Percentiles rank a stretch among this genome's conserved stretches.
phyloP scores from a whole-genome alignment of 2,329 filamentous ascomycete genomes.

The Paecilomyces formosus region DNA sequence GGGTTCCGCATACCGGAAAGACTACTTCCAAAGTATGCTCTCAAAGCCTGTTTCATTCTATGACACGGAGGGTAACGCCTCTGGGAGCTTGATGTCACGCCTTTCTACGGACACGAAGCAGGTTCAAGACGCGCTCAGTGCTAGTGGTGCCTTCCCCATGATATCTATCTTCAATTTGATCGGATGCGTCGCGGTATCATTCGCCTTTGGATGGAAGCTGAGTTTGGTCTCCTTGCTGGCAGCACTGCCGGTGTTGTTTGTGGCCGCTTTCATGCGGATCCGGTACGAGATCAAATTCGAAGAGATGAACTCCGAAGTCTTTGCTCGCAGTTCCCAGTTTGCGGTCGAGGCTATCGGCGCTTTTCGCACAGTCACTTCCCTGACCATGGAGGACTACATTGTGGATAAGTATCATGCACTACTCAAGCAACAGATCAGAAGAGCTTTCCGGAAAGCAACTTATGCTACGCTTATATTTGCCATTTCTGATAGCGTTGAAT shows the following conservation, averaged over 20 bases:
- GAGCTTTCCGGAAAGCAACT: conserved; percentile 55
- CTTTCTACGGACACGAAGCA: conserved; percentile 44
- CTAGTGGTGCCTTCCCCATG: conserved; percentile 44
- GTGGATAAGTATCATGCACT: conserved; percentile 53
- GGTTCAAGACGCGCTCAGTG: conserved; percentile 43
- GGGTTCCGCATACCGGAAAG: conserved; percentile 30
- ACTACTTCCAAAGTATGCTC: conserved; percentile 41
- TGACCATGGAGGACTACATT: conserved; percentile 64
- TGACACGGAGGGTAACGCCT: conserved; percentile 40
- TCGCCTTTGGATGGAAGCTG: conserved; percentile 70
- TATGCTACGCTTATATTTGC: conserved; percentile 60
- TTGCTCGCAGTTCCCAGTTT: conserved; percentile 65
- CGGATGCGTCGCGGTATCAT: conserved; percentile 60
- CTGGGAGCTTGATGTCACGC: conserved; percentile 41
- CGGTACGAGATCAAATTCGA: conserved; percentile 64
- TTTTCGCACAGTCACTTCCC: conserved; percentile 62
- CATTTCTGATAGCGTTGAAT: conserved; percentile 58
- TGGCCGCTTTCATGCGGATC: conserved; percentile 44
- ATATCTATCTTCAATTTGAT: conserved; percentile 59
- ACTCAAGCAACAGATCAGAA: conserved; percentile 50
- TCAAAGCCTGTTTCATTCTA: conserved; percentile 37
- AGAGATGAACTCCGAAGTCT: conserved; percentile 60
- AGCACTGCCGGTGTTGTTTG: conserved; percentile 44
- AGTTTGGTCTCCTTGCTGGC: conserved; percentile 60
- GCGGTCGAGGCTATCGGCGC: conserved; percentile 67